These are phyloP conservation scores for Halocafeteria seosinensis DNA, from an alignment of 108 stramenopile species.

Conservation along the genomic window DNA sequence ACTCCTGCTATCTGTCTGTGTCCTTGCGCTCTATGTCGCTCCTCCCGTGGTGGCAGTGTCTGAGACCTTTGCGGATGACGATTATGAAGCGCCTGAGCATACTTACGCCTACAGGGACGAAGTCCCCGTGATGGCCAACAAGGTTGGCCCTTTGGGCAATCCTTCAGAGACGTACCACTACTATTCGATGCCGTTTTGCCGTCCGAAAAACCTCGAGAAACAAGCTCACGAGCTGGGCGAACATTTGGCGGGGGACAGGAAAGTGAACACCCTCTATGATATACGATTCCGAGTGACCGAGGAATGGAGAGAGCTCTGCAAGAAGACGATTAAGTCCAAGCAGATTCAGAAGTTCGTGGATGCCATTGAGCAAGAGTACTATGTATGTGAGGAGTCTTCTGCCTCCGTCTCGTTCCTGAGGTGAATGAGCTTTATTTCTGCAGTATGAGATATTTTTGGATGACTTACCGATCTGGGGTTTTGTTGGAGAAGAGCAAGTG, in stretches of 20 bases:
- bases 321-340: constrained; percentile 33
- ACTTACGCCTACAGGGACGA: too few relatives aligned
- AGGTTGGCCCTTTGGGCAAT: constrained; percentile 82
- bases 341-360: constrained; percentile 55
- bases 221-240: constrained; percentile 63
- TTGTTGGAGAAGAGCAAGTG: constrained; percentile 58
- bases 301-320: constrained; percentile 63
- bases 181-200: constrained; percentile 87
- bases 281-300: constrained; percentile 37
- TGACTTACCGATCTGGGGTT: constrained; percentile 93
- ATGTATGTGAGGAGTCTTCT: not conserved
- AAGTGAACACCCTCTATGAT: constrained; percentile 71
- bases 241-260: constrained; percentile 73
- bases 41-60: too few relatives aligned
- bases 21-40: too few relatives aligned
- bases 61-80: too few relatives aligned
- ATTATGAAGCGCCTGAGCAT: too few relatives aligned
- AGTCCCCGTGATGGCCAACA: constrained; percentile 25
- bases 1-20: too few relatives aligned
- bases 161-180: constrained; percentile 94
- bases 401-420: too few relatives aligned
- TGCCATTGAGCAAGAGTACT: constrained; percentile 59
- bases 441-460: constrained; percentile 93
- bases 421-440: not conserved
- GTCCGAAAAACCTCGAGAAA: constrained; percentile 47